Evolutionary conservation across 1,139 yeast species (phyloP).

Genomic region (Geotrichum europaeum): DNA sequence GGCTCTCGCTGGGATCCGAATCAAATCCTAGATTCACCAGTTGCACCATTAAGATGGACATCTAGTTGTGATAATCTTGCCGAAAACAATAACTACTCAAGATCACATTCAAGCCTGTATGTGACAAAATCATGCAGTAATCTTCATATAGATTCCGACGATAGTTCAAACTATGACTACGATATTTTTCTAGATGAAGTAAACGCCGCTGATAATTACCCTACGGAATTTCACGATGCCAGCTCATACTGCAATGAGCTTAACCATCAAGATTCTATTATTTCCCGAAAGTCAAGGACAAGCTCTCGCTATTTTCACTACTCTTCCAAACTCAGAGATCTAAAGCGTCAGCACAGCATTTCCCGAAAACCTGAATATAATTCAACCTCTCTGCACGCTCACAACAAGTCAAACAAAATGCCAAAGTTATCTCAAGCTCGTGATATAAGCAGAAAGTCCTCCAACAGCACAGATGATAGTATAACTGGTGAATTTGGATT

Average conservation of each 20-base stretch:
- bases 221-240: neutral
- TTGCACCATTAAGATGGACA: neutral
- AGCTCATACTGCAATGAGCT: neutral
- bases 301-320: neutral
- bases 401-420: neutral
- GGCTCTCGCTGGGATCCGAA: neutral
- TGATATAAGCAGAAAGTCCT: neutral
- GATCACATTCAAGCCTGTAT: neutral
- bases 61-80: neutral
- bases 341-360: neutral
- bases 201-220: constrained; percentile 10
- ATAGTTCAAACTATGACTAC: constrained; percentile 11
- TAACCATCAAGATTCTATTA: neutral
- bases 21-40: neutral
- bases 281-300: neutral
- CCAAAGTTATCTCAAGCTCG: neutral
- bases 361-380: neutral
- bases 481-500: neutral
- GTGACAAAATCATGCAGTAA: constrained; percentile 1
- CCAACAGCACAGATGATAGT: neutral
- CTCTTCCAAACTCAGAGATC: neutral
- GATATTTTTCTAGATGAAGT: constrained; percentile 19
- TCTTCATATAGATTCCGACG: neutral
- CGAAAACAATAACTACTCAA: neutral
- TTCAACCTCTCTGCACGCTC: neutral